These are phyloP conservation scores for Citrullus mucosospermus DNA, from an alignment of 306 rosid species.

Conservation along the genomic window DNA sequence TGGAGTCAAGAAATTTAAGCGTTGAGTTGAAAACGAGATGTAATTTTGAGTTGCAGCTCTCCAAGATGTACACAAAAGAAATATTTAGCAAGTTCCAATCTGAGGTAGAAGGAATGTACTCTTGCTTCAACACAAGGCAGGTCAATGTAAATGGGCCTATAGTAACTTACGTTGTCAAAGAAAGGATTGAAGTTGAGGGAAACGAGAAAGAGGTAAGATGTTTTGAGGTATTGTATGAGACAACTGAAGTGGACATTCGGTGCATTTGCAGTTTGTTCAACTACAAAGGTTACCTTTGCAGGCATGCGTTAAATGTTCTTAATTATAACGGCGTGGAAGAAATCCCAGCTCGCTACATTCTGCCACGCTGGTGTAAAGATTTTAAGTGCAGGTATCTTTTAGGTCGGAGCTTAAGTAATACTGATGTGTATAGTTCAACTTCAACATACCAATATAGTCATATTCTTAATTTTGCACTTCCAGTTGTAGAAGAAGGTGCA, in stretches of 20 bases:
- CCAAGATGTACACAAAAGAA: slow-evolving; percentile 47
- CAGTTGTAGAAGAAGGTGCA: slow-evolving; percentile 51
- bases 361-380: slow-evolving; percentile 57
- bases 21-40: slow-evolving; percentile 39
- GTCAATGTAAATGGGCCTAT: slow-evolving; percentile 50
- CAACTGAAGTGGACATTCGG: slow-evolving; percentile 43
- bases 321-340: slow-evolving; percentile 59
- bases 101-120: slow-evolving; percentile 66
- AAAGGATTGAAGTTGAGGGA: slow-evolving; percentile 45
- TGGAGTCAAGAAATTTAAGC: slow-evolving; percentile 34
- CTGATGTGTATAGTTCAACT: slow-evolving; percentile 20
- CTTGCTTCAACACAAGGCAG: slow-evolving; percentile 68
- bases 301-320: slow-evolving; percentile 63
- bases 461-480: slow-evolving; percentile 44
- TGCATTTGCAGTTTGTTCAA: slow-evolving; percentile 80
- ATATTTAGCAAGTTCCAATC: slow-evolving; percentile 43
- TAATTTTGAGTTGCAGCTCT: slow-evolving; percentile 48
- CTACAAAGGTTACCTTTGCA: slow-evolving; percentile 66
- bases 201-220: slow-evolving; percentile 38
- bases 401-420: slow-evolving; percentile 12
- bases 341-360: slow-evolving; percentile 52
- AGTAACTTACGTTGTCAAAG: slow-evolving; percentile 54
- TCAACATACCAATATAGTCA: slow-evolving; percentile 25
- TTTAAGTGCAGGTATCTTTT: slow-evolving; percentile 33
- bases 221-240: slow-evolving; percentile 52